Evolutionary conservation across 2,329 filamentous ascomycete genomes (phyloP).

Genomic region (Huntiella decipiens): DNA sequence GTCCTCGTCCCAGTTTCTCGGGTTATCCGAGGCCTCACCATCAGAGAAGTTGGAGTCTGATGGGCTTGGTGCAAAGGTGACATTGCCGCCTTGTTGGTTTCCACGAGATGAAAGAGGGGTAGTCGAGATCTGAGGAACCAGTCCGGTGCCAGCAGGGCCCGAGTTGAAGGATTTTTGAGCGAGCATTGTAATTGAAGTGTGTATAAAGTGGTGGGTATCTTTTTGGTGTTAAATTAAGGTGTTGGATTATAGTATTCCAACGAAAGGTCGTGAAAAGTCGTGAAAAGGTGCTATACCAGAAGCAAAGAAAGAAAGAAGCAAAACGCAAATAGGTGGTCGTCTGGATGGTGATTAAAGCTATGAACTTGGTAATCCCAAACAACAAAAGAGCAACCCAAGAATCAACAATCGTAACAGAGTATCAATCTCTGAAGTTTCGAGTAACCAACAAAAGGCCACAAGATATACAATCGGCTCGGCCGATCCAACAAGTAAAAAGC

Average conservation of each 20-base stretch:
- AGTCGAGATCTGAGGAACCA: slow-evolving; percentile 28
- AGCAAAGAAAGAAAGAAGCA: slow-evolving; percentile 2
- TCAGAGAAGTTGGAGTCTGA: slow-evolving; percentile 43
- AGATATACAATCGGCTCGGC: too few relatives aligned
- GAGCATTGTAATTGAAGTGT: slow-evolving; percentile 48
- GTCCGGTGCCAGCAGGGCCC: slow-evolving; percentile 28
- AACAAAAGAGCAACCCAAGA: background rate
- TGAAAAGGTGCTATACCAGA: background rate
- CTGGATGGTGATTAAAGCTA: background rate
- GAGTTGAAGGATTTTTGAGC: slow-evolving; percentile 56
- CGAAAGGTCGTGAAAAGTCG: background rate
- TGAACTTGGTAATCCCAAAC: too few relatives aligned
- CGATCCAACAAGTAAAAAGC: background rate
- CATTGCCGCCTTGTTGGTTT: background rate
- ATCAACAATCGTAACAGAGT: background rate
- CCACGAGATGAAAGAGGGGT: slow-evolving; percentile 26
- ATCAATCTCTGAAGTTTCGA: too few relatives aligned
- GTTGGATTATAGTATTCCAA: slow-evolving; percentile 5
- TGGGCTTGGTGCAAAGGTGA: slow-evolving; percentile 8
- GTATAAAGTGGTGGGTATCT: too few relatives aligned
- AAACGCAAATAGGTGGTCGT: background rate
- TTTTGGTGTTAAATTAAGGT: too few relatives aligned
- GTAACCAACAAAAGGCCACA: too few relatives aligned
- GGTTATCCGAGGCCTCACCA: slow-evolving; percentile 52
- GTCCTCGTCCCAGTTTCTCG: slow-evolving; percentile 80